phyloP scores from a whole-genome alignment of 495 filamentous ascomycete genomes.

The Pyronema domesticum region DNA sequence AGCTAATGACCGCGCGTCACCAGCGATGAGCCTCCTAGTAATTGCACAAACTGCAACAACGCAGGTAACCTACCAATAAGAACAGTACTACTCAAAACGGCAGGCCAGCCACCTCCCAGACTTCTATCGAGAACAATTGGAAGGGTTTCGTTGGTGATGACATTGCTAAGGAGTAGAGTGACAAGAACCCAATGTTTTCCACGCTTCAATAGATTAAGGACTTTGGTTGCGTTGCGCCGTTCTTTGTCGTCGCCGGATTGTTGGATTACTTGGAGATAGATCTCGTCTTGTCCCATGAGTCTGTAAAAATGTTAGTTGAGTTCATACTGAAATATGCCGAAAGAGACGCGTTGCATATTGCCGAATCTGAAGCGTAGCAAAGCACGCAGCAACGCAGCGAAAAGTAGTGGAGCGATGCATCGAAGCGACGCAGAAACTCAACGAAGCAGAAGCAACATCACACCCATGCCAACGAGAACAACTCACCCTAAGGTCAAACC shows the following conservation, averaged over 20 bases:
- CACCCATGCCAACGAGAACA: neutral
- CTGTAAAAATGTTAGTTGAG: constrained; percentile 19
- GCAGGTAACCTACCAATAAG: constrained; percentile 54
- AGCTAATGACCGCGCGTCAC: neutral
- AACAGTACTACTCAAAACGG: constrained; percentile 77
- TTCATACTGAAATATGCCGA: no score
- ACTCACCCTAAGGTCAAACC: constrained; percentile 77
- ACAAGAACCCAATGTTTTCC: constrained; percentile 99
- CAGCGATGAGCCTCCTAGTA: neutral
- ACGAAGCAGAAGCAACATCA: no score
- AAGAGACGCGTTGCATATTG: no score
- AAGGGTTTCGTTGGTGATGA: constrained; percentile 94
- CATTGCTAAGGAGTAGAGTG: constrained; percentile 81
- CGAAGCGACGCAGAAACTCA: neutral
- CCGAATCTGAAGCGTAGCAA: no score
- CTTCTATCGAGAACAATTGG: constrained; percentile 89
- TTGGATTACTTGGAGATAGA: constrained; percentile 87
- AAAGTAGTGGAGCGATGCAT: neutral
- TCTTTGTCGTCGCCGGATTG: constrained; percentile 67
- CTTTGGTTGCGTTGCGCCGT: constrained; percentile 61
- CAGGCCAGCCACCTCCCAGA: constrained; percentile 85
- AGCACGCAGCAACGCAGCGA: neutral
- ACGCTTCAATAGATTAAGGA: constrained; percentile 59
- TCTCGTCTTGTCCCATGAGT: constrained; percentile 78
- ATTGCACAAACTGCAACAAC: neutral